Base-by-base conservation (phyloP, 1,284 basidiomycete genomes). In the Moesziomyces antarcticus region DNA sequence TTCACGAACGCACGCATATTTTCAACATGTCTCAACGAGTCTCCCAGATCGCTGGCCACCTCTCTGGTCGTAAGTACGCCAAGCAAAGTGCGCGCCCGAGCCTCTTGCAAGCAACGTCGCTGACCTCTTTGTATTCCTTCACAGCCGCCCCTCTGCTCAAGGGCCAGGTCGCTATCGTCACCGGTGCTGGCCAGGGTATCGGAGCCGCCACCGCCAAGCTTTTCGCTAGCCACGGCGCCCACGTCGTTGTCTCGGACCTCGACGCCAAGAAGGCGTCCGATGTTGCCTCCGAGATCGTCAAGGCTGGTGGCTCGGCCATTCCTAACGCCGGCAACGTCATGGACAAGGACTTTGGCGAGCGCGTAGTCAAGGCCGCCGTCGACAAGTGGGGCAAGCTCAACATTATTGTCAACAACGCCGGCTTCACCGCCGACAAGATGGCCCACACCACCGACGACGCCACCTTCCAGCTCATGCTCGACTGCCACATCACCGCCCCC, bases 391-490 rank as follows among this genome's bases (percentile, higher is more conserved):
- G 79, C 49, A 79, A 79, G 71, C 70, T 56, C 56, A 64, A 45
- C 65, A 71, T 73, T 51, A 92, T 94, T 60, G 88, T 93, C 44
- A 93, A 93, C 86, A 93, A 93, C 73, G 91, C 92, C 57, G 92
- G 92, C 45, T 94, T 93, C 86, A 93, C 93, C 2, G 92, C 88
- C 77, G 92, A 94, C 87, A 86, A 82, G 85, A 94, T 94, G 93
- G 86, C 92, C 44, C 92, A 93, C 86, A 93, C 91, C 4, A 92
- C 90, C 75, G 89, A 91, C 9, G 93, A 94, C 84, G 91, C 92
- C 43, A 89, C 89, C 1, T 94, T 89, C 84, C 91, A 93, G 75
- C 86, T 92, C 73, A 93, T 94, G 82, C 87, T 91, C 85, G 92
- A 91, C 82, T 90, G 93, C 66, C 73, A 78, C 59, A 59, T 70